Percentiles rank a stretch among this genome's conserved stretches.
Evolutionary conservation across 2,329 filamentous ascomycete species (phyloP).

Genomic region (Rhynchosporium graminicola): DNA sequence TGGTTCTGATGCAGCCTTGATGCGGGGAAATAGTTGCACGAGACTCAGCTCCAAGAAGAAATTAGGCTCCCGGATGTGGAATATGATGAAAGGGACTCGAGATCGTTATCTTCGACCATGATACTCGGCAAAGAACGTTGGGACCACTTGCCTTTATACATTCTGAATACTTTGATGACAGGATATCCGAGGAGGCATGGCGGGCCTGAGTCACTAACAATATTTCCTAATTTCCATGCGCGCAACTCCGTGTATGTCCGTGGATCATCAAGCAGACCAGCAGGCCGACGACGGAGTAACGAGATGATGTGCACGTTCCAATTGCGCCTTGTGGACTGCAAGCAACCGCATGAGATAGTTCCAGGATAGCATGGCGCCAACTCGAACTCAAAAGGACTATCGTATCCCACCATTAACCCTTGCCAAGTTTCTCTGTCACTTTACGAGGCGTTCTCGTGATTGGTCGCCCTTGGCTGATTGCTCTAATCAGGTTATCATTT

Average conservation of each 20-base stretch:
- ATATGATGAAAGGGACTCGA: not conserved
- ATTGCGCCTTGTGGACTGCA: conserved; percentile 13
- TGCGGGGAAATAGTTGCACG: conserved; percentile 29
- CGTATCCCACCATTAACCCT: not conserved
- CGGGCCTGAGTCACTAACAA: conserved; percentile 27
- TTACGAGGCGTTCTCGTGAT: conserved; percentile 9
- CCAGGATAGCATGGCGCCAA: not conserved
- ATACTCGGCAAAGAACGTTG: conserved; percentile 16
- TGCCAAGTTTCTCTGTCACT: not conserved
- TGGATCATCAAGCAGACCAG: not conserved
- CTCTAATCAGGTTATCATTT: conserved; percentile 17
- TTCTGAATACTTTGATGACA: conserved; percentile 7
- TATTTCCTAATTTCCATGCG: conserved; percentile 9
- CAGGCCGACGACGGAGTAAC: conserved; percentile 2
- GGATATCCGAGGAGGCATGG: conserved; percentile 19
- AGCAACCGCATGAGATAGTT: conserved; percentile 7
- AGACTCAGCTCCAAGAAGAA: conserved; percentile 9
- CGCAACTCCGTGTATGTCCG: not conserved
- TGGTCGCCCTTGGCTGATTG: conserved; percentile 18
- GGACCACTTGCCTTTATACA: conserved; percentile 22
- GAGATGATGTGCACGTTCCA: conserved; percentile 7
- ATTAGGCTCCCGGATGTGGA: conserved; percentile 10
- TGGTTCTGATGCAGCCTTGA: conserved; percentile 25
- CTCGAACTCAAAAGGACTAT: no score
- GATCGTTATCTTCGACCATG: not conserved